A percentile compares a stretch with the other conserved stretches of the same genome.
phyloP scores from a whole-genome alignment of 345 rosid genomes.

The Arabidopsis thaliana region DNA sequence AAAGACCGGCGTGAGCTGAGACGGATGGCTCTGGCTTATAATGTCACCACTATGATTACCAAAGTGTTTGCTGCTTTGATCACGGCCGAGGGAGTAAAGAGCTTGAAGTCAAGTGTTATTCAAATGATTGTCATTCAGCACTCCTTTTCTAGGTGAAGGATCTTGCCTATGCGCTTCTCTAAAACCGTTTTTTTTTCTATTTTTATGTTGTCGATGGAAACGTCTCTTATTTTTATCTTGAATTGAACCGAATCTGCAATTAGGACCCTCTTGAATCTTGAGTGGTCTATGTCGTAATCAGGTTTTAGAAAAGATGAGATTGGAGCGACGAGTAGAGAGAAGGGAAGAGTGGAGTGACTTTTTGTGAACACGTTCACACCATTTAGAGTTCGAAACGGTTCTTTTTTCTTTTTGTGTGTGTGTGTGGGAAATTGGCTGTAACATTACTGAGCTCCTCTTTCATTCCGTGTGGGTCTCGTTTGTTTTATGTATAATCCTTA shows the following conservation, averaged over 20 bases:
- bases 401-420: not conserved
- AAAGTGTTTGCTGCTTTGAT: not conserved
- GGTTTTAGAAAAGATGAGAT: not conserved
- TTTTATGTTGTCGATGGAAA: not conserved
- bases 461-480: slow-evolving; percentile 41
- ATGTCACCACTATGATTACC: not conserved
- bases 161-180: not conserved
- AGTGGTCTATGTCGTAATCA: slow-evolving; percentile 2
- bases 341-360: slow-evolving; percentile 13
- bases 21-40: slow-evolving; percentile 1
- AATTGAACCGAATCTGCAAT: slow-evolving; percentile 5
- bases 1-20: not conserved
- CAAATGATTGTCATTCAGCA: not conserved
- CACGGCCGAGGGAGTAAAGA: not conserved
- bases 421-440: slow-evolving; percentile 38
- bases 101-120: not conserved
- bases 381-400: slow-evolving; percentile 13
- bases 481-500: not conserved
- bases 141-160: not conserved
- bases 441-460: slow-evolving; percentile 13
- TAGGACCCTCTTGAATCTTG: not conserved
- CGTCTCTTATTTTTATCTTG: not conserved
- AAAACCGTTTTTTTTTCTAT: not conserved
- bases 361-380: slow-evolving; percentile 37
- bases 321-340: slow-evolving; percentile 2